These are phyloP conservation scores for Aureobasidium musti DNA, from an alignment of 2,329 filamentous ascomycete species.

Conservation along the genomic window DNA sequence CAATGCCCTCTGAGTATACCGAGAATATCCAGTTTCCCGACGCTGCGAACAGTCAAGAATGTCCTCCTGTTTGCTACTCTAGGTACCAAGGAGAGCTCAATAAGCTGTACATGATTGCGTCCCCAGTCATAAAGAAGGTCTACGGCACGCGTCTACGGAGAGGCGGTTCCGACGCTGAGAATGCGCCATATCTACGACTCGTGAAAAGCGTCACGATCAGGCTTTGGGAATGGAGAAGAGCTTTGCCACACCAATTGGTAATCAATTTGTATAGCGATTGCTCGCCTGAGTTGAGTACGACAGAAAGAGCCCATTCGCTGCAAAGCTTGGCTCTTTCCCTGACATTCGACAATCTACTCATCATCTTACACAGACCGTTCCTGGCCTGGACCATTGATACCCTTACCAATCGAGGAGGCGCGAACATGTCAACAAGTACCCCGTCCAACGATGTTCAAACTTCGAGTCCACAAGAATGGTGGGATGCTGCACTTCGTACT, in stretches of 20 bases:
- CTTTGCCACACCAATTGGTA: constrained; percentile 36
- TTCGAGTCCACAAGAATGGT: too few species aligned
- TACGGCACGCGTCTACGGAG: constrained; percentile 34
- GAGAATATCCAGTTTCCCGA: too few species aligned
- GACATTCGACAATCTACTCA: constrained; percentile 48
- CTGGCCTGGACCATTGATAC: constrained; percentile 43
- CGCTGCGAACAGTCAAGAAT: too few species aligned
- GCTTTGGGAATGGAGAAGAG: constrained; percentile 36
- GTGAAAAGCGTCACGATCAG: constrained; percentile 34
- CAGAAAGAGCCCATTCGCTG: constrained; percentile 36
- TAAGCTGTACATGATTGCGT: constrained; percentile 39
- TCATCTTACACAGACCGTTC: constrained; percentile 36
- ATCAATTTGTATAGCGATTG: constrained; percentile 35
- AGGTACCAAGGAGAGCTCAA: constrained; percentile 38
- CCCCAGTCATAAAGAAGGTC: constrained; percentile 39
- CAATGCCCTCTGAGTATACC: too few species aligned
- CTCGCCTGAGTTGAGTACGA: constrained; percentile 29
- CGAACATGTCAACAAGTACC: too few species aligned
- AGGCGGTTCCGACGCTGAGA: constrained; percentile 27
- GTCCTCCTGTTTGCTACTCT: too few species aligned
- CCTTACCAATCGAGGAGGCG: not conserved
- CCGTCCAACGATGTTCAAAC: too few species aligned
- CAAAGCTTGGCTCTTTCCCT: constrained; percentile 49
- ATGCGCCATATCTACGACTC: constrained; percentile 32
- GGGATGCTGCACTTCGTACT: too few species aligned